These are phyloP conservation scores for Globisporangium emineosum DNA, from an alignment of 352 stramenopile genomes.

Conservation along the genomic window DNA sequence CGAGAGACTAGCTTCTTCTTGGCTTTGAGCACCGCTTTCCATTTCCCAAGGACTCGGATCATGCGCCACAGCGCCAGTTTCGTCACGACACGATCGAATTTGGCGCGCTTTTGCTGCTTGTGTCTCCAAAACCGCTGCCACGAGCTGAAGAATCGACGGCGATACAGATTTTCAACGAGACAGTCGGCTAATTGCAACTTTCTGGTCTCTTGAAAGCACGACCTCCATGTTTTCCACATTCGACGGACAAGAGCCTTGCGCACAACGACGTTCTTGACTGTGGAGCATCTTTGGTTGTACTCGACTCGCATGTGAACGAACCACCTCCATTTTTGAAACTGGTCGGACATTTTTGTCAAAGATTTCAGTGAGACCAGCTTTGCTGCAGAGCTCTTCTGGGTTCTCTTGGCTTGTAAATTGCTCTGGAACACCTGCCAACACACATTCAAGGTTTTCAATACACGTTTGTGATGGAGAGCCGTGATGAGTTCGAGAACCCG, in stretches of 20 bases:
- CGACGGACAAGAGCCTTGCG: not conserved
- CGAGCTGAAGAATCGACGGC: constrained; percentile 1
- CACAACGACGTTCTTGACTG: not conserved
- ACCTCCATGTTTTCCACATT: constrained; percentile 1
- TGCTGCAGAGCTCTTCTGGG: not conserved
- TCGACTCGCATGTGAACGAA: not conserved
- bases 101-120: constrained; percentile 8
- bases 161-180: not conserved
- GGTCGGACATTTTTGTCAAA: no score
- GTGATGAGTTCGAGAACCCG: not conserved
- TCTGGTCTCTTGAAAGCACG: not conserved
- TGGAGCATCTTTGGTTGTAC: not conserved
- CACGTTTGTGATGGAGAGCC: not conserved
- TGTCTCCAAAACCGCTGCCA: constrained; percentile 22
- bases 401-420: not conserved
- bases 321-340: not conserved
- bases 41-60: constrained; percentile 13
- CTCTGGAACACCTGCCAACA: constrained; percentile 9
- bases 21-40: constrained; percentile 12
- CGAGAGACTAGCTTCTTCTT: constrained; percentile 3
- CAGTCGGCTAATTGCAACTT: not conserved
- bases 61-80: constrained; percentile 9
- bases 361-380: not conserved
- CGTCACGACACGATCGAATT: constrained; percentile 6
- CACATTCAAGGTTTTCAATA: not conserved